Conservation (phyloP, 176 grass and related monocot genomes). For the Urochloa ruziziensis region DNA sequence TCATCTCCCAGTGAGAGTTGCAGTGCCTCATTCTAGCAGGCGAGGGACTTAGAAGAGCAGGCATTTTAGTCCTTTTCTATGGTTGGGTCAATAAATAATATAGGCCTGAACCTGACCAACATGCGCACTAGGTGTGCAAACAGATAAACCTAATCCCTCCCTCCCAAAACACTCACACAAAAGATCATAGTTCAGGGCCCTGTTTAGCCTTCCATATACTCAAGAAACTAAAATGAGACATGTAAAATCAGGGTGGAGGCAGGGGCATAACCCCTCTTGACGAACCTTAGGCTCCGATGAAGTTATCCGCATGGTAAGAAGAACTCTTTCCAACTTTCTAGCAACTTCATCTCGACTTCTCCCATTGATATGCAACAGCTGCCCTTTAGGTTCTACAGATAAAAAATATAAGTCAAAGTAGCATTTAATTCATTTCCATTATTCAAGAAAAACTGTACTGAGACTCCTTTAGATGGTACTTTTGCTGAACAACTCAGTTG, state of each 20-base stretch:
- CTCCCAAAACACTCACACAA: no score
- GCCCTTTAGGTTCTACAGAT: conserved; percentile 80
- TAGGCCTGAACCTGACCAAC: no score
- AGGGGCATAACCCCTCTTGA: background rate
- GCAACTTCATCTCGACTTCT: conserved; percentile 88
- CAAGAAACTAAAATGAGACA: background rate
- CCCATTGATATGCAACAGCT: conserved; percentile 91
- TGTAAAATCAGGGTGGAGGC: background rate
- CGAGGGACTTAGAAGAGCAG: background rate
- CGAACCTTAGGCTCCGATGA: conserved; percentile 94
- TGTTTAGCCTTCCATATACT: background rate
- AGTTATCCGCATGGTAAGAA: conserved; percentile 88
- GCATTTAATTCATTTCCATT: background rate
- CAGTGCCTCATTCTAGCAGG: background rate
- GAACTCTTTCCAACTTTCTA: conserved; percentile 91
- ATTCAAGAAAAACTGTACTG: background rate
- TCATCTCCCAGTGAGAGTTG: background rate
- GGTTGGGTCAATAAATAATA: background rate
- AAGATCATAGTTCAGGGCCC: no score
- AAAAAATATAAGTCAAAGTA: conserved; percentile 28
- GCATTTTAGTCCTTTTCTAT: conserved; percentile 9
- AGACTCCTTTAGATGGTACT: background rate
- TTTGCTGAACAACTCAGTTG: background rate
- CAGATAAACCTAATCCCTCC: no score
- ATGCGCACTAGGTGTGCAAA: no score